phyloP scores from a whole-genome alignment of 345 rosid species.

The Triadica sebifera region DNA sequence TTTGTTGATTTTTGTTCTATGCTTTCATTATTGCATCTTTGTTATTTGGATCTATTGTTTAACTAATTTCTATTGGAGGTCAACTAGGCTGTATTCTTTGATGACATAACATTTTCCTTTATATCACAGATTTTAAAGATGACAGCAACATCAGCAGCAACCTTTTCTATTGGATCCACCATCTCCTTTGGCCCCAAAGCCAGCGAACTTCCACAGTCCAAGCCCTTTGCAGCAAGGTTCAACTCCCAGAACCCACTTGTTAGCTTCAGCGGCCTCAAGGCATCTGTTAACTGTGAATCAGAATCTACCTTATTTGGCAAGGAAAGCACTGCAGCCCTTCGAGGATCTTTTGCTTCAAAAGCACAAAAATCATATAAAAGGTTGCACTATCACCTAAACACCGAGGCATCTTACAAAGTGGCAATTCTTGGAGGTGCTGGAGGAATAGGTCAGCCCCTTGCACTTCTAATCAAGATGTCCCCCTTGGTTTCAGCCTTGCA shows the following conservation, averaged over 20 bases:
- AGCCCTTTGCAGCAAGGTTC: slow-evolving; percentile 38
- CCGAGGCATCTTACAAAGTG: slow-evolving; percentile 61
- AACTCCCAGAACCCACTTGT: slow-evolving; percentile 38
- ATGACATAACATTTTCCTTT: not conserved
- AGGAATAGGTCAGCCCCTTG: slow-evolving; percentile 85
- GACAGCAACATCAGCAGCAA: slow-evolving; percentile 71
- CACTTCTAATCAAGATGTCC: slow-evolving; percentile 91
- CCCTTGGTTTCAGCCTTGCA: slow-evolving; percentile 76
- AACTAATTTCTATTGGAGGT: not conserved
- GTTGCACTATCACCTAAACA: slow-evolving; percentile 43
- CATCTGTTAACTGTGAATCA: slow-evolving; percentile 45
- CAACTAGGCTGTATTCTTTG: not conserved
- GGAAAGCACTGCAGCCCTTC: slow-evolving; percentile 47
- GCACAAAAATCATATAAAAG: slow-evolving; percentile 34
- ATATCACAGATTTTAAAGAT: slow-evolving; percentile 35
- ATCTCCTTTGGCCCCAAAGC: slow-evolving; percentile 46
- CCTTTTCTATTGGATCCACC: slow-evolving; percentile 55
- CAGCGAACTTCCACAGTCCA: slow-evolving; percentile 41
- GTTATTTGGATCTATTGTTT: not conserved
- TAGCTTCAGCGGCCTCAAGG: slow-evolving; percentile 61
- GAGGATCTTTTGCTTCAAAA: slow-evolving; percentile 37
- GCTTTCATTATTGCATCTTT: not conserved
- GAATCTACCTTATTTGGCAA: slow-evolving; percentile 58
- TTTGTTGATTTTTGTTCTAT: not conserved
- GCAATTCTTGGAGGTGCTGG: slow-evolving; percentile 94